phyloP scores from a whole-genome alignment of 139 green algal species.

The Chara braunii region DNA sequence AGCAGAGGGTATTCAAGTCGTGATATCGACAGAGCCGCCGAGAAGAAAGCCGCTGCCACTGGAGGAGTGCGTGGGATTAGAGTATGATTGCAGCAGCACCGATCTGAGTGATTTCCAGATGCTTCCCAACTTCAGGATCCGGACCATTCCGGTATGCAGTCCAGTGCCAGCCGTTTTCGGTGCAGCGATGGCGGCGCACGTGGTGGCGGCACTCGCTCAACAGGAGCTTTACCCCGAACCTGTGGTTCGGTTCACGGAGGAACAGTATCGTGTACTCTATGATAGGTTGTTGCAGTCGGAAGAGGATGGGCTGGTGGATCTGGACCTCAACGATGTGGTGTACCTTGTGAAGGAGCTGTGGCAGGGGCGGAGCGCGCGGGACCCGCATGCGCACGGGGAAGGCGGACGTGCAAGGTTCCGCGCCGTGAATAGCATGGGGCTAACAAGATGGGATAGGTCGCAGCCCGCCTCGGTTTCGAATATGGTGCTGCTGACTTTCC shows the following conservation, averaged over 20 bases:
- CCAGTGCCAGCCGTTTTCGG: slow-evolving; percentile 88
- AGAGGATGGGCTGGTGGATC: slow-evolving; percentile 26
- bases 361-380: slow-evolving; percentile 38
- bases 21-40: slow-evolving; percentile 83
- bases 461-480: slow-evolving; percentile 68
- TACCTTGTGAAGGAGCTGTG: slow-evolving; percentile 47
- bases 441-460: slow-evolving; percentile 29
- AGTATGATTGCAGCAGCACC: background rate
- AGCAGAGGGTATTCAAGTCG: slow-evolving; percentile 55
- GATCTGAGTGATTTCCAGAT: slow-evolving; percentile 57
- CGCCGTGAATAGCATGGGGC: slow-evolving; percentile 23
- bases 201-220: slow-evolving; percentile 70
- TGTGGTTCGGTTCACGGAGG: slow-evolving; percentile 51
- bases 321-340: slow-evolving; percentile 44
- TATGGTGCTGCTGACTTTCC: slow-evolving; percentile 72
- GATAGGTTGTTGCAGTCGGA: slow-evolving; percentile 68
- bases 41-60: slow-evolving; percentile 51
- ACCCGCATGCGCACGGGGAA: slow-evolving; percentile 11
- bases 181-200: slow-evolving; percentile 68
- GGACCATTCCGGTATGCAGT: slow-evolving; percentile 91
- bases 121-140: slow-evolving; percentile 87
- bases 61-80: background rate
- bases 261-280: slow-evolving; percentile 53
- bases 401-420: slow-evolving; percentile 24
- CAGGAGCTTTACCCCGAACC: slow-evolving; percentile 56